phyloP scores from a whole-genome alignment of 169 alveolate species.

The Condylostoma magnum region DNA sequence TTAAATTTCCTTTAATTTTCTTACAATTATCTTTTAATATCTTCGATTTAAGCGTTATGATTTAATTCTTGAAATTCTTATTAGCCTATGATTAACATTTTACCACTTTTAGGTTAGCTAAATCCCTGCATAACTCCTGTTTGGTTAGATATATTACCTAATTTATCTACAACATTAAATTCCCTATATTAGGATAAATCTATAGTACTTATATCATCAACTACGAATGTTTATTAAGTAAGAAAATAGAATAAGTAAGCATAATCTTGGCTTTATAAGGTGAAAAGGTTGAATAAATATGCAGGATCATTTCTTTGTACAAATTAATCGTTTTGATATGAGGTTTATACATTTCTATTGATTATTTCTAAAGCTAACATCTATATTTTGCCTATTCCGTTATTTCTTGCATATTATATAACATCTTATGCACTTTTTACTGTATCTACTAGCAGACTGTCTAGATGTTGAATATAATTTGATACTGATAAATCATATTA shows the following conservation, averaged over 20 bases:
- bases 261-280: slow-evolving; percentile 64
- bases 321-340: too few relatives aligned
- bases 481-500: slow-evolving; percentile 88
- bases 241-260: slow-evolving; percentile 87
- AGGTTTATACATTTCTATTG: too few relatives aligned
- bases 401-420: slow-evolving; percentile 83
- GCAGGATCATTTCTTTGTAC: slow-evolving; percentile 54
- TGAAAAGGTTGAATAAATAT: slow-evolving; percentile 87
- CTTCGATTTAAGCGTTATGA: slow-evolving; percentile 25
- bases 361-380: slow-evolving; percentile 75
- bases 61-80: slow-evolving; percentile 2
- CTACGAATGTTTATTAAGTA: slow-evolving; percentile 89
- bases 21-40: slow-evolving; percentile 33
- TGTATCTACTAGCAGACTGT: slow-evolving; percentile 87
- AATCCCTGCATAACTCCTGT: slow-evolving; percentile 95
- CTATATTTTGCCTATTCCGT: slow-evolving; percentile 86
- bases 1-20: slow-evolving; percentile 16
- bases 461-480: slow-evolving; percentile 87
- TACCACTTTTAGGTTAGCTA: slow-evolving; percentile 74
- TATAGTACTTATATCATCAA: slow-evolving; percentile 85
- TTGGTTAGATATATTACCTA: slow-evolving; percentile 92
- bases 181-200: slow-evolving; percentile 82
- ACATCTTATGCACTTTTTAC: slow-evolving; percentile 87
- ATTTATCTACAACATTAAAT: slow-evolving; percentile 89
- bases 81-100: slow-evolving; percentile 42